phyloP scores from a whole-genome alignment of 768 basidiomycete species.

The Tulasnella sp. region DNA sequence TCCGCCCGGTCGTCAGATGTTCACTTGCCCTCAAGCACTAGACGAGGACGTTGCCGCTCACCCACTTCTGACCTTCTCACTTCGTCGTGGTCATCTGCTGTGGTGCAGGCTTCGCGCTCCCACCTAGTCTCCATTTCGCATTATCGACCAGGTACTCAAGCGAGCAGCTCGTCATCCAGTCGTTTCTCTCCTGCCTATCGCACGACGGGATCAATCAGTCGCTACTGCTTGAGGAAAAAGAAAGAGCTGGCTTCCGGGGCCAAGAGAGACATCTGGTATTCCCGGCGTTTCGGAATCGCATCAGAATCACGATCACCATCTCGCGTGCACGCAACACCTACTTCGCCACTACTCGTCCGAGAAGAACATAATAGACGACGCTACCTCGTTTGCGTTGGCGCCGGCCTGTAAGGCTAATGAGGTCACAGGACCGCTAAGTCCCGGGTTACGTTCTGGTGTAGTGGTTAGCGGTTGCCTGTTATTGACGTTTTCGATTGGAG shows the following conservation, averaged over 20 bases:
- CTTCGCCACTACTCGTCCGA: not conserved
- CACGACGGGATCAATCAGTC: too few relatives aligned
- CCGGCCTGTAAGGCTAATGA: slow-evolving; percentile 17
- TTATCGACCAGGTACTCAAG: too few relatives aligned
- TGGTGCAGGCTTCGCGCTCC: too few relatives aligned
- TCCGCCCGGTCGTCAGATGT: not conserved
- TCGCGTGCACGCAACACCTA: not conserved
- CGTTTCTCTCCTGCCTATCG: too few relatives aligned
- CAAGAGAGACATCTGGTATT: not conserved
- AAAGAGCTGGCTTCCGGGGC: too few relatives aligned
- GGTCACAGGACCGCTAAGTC: not conserved
- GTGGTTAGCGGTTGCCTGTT: not conserved
- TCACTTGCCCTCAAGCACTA: too few relatives aligned
- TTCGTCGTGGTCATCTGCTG: too few relatives aligned
- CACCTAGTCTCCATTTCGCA: too few relatives aligned
- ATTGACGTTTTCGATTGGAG: not conserved
- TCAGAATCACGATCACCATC: not conserved
- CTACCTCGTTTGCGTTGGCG: slow-evolving; percentile 18
- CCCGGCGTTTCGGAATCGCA: not conserved
- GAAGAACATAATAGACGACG: slow-evolving; percentile 5
- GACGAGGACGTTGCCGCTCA: too few relatives aligned
- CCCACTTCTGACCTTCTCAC: too few relatives aligned
- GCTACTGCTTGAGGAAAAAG: too few relatives aligned
- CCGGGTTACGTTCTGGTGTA: not conserved
- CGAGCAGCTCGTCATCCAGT: too few relatives aligned